Base-by-base conservation (phyloP, 1,284 basidiomycete species). In the Melampsora americana region DNA sequence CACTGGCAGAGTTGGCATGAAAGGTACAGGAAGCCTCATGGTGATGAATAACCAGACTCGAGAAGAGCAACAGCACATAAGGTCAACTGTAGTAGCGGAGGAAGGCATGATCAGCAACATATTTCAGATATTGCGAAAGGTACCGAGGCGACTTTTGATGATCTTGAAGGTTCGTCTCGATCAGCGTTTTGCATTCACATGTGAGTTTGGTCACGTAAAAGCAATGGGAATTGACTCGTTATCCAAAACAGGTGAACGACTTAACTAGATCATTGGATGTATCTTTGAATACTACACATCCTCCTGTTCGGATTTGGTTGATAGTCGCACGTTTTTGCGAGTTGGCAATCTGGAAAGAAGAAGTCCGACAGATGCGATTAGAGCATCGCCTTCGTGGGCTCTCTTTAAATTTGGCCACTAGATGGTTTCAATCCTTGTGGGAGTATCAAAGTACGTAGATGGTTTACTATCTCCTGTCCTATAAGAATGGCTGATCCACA, bases 321-420 rank as follows among this genome's bases (percentile, higher is more conserved):
- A 91, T 98, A 77, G 90, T 92, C 6, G 94, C 94, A 0, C 90
- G 92, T 80, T 96, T 92, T 83, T 98, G 95, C 83, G 87, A 90
- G 65, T 86, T 85, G 26, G 89, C 93, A 50, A 90, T 94, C 1
- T 96, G 93, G 90, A 85, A 88, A 79, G 90, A 92, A 80, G 92
- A 95, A 77, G 69, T 16, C 11, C 35, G 20, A 18, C 26, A 11
- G 30, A 39, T 30, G 20, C 30, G n/a, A 59, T 26, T 12, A 53
- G 60, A 23, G 18, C 20, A 23, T 23, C 30, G 26, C 11, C 16
- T 35, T 42, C 35, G 78, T 14, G 69, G 77, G 9, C 26, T 77
- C 9, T 78, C 79, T 14, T 86, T 73, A 83, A 85, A 73, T 80
- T 83, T 78, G 85, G 89, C 84, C 83, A 85, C 69, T 83, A 84